Percentiles rank a stretch among this genome's conserved stretches.
These are phyloP conservation scores for Fusarium coicis DNA, from an alignment of 2,329 filamentous ascomycete species.

Conservation along the genomic window DNA sequence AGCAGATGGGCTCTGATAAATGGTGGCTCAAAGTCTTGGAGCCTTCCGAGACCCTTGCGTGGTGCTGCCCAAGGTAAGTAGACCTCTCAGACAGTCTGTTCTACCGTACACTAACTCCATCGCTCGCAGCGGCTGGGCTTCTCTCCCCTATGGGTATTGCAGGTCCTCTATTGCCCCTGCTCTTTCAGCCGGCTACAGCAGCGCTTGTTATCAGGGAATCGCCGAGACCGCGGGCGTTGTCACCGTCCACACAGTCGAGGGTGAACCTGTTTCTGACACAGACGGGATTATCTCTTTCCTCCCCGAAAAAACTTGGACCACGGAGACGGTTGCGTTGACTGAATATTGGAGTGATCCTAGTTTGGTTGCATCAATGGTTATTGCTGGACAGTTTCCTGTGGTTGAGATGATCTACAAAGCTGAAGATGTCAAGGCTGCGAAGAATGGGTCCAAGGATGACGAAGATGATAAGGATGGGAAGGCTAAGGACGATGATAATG, in stretches of 20 bases:
- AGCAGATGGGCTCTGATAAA: background rate
- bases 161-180: conserved; percentile 10
- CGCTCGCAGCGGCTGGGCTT: conserved; percentile 21
- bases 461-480: background rate
- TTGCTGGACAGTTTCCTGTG: conserved; percentile 12
- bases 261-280: conserved; percentile 2
- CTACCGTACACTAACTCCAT: background rate
- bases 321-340: background rate
- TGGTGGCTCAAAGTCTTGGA: conserved; percentile 15
- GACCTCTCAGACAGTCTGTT: background rate
- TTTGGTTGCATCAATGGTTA: background rate
- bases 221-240: background rate
- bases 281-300: background rate
- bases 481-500: background rate
- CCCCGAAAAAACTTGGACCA: background rate
- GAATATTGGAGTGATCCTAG: background rate
- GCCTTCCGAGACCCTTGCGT: conserved; percentile 36
- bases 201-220: background rate
- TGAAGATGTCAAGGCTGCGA: conserved; percentile 14
- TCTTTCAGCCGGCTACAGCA: background rate
- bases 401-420: conserved; percentile 29
- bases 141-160: conserved; percentile 10
- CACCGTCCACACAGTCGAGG: conserved; percentile 19
- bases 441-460: background rate
- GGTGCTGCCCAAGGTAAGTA: conserved; percentile 39